phyloP scores from a whole-genome alignment of 305 asterid species.

The Solanum hybrid region DNA sequence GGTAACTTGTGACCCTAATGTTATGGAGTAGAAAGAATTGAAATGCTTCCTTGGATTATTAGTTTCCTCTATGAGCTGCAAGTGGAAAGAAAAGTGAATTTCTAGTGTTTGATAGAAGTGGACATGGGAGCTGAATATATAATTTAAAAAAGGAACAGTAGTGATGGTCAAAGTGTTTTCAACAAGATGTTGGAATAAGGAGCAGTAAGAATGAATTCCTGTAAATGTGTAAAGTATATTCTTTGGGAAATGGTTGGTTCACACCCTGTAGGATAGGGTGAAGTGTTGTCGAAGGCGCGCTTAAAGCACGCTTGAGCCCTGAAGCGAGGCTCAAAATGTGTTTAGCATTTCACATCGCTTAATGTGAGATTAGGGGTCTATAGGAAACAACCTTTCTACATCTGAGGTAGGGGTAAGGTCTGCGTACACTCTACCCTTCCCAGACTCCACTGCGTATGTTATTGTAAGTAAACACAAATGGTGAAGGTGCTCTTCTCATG shows the following conservation, averaged over 20 bases:
- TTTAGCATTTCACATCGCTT: not conserved
- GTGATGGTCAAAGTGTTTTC: not conserved
- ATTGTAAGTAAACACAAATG: not conserved
- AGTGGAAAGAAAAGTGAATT: not conserved
- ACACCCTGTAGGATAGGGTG: not conserved
- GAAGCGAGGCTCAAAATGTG: not conserved
- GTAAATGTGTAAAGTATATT: not conserved
- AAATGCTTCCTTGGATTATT: not conserved
- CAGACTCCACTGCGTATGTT: not conserved
- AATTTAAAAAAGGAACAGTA: not conserved
- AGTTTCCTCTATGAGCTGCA: not conserved
- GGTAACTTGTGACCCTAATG: constrained; percentile 35
- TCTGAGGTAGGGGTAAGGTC: not conserved
- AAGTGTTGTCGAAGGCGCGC: not conserved
- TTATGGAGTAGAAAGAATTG: not conserved
- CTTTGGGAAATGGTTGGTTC: not conserved
- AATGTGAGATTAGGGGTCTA: not conserved
- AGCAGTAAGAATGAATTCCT: not conserved
- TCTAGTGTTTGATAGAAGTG: not conserved
- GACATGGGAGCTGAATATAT: not conserved
- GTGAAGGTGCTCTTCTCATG: not conserved
- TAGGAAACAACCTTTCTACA: not conserved
- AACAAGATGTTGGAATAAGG: not conserved
- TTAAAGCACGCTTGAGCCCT: not conserved
- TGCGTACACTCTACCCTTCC: not conserved